Evolutionary conservation across 1,284 basidiomycete genomes (phyloP).

Genomic region (Cutaneotrichosporon arboriforme): DNA sequence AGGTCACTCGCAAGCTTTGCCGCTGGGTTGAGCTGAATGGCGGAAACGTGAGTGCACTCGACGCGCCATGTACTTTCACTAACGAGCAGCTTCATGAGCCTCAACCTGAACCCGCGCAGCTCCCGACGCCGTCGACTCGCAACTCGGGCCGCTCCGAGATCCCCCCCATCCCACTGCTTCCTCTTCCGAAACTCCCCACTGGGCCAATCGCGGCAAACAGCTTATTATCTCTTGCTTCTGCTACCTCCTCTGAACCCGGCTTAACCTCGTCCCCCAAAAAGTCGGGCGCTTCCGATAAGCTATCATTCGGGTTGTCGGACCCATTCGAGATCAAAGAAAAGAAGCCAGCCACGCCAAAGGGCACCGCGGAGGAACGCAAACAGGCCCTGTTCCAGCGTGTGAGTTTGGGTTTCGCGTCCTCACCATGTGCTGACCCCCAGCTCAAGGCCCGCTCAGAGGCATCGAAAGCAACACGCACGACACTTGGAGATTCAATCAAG

Average conservation of each 20-base stretch:
- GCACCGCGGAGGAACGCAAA: constrained; percentile 37
- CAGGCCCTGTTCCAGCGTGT: constrained; percentile 44
- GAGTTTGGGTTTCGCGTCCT: constrained; percentile 6
- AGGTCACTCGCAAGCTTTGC: constrained; percentile 36
- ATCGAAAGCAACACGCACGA: constrained; percentile 18
- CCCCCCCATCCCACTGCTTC: constrained; percentile 43
- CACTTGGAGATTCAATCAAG: constrained; percentile 28
- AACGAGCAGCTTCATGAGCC: neutral
- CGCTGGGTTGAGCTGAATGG: constrained; percentile 44
- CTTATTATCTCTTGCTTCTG: constrained; percentile 24
- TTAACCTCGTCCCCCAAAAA: neutral
- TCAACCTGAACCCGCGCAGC: constrained; percentile 9
- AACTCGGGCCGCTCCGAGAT: constrained; percentile 26
- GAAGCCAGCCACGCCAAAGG: constrained; percentile 9
- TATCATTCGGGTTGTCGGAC: constrained; percentile 30
- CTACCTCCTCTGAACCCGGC: constrained; percentile 10
- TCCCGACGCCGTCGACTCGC: constrained; percentile 38
- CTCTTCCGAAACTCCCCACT: constrained; percentile 37
- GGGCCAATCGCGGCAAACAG: neutral
- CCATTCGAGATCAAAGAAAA: constrained; percentile 31
- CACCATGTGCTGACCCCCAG: constrained; percentile 9
- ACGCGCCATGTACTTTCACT: neutral
- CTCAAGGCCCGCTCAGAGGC: constrained; percentile 39
- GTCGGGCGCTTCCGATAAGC: constrained; percentile 2
- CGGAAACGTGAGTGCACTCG: constrained; percentile 16